phyloP scores from a whole-genome alignment of 2,329 filamentous ascomycete species.

The Verticillium nubilum region DNA sequence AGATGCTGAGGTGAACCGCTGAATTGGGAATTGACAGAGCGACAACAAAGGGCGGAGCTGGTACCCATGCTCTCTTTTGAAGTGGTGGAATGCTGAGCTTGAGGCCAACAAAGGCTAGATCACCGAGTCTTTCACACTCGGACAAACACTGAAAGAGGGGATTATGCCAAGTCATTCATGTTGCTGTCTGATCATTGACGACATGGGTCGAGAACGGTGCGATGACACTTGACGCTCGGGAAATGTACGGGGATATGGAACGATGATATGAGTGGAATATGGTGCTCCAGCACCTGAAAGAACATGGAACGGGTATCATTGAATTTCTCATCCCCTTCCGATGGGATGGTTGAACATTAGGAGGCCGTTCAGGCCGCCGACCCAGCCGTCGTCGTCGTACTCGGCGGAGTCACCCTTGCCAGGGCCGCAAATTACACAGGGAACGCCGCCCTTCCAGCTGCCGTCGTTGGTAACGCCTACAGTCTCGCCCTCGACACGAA shows the following conservation, averaged over 20 bases:
- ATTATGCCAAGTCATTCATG: not conserved
- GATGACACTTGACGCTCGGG: not conserved
- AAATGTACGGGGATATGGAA: too few relatives aligned
- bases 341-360: conserved; percentile 98
- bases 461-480: conserved; percentile 47
- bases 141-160: not conserved
- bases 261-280: not conserved
- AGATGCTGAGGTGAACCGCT: not conserved
- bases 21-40: not conserved
- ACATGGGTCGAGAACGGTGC: not conserved
- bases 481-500: conserved; percentile 81
- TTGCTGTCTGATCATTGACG: too few relatives aligned
- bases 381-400: conserved; percentile 82
- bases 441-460: conserved; percentile 72
- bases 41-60: not conserved
- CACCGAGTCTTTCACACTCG: not conserved
- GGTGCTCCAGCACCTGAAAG: conserved; percentile 8
- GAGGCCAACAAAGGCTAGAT: not conserved
- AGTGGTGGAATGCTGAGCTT: not conserved
- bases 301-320: conserved; percentile 5
- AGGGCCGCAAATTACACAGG: conserved; percentile 72
- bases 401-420: conserved; percentile 41
- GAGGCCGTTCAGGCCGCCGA: conserved; percentile 85
- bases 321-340: conserved; percentile 37
- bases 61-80: not conserved